Evolutionary conservation across 768 basidiomycete genomes (phyloP), one percentile per base, ranked within the genome.

Genomic region (Cubamyces sp.): DNA sequence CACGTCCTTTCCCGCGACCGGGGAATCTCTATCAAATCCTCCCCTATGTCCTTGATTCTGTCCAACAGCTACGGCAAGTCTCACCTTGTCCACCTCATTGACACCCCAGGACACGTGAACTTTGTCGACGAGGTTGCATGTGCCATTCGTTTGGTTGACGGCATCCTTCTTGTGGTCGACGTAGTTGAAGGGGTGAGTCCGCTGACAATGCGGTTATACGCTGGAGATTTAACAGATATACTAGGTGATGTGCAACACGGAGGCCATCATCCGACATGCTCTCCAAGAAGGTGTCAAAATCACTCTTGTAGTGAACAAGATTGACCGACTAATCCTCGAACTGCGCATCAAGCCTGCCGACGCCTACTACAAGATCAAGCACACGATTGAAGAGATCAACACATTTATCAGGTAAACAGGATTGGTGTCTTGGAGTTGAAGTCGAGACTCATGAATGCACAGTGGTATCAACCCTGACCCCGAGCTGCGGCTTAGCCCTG

Each of bases 281-380:
- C 74, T 98, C 19, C 91, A 92, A 79, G 94, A 98, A 76, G 84
- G 86, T 57, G 79, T 95, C 70, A 90, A 92, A 81, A 90, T 95
- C 64, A 94, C 91, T 8, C 84, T 99, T 48, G 88, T 99, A 37
- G 85, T 99, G 65, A 99, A 99, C 81, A 99, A 99, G 82, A 88
- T 99, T 71, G 97, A 99, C 77, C 85, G 97, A 57, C 85, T 99
- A 53, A 98, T 98, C 65, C 86, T 99, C 57, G 97, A 99, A 76
- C 81, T 99, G 60, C 88, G 97, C 48, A 88, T 99, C 71, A 96
- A 96, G 70, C 97, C 97, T 57, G 79, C 88, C 43, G 97, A 99
- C 70, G 97, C 97, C 0, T 99, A 93, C 79, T 98, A 96, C 79
- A 99, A 99, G 82, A 94, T 99, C 67, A 96, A 94, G 75, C 96